Base-by-base conservation (phyloP, 768 basidiomycete genomes). In the Fibroporia radiculosa region DNA sequence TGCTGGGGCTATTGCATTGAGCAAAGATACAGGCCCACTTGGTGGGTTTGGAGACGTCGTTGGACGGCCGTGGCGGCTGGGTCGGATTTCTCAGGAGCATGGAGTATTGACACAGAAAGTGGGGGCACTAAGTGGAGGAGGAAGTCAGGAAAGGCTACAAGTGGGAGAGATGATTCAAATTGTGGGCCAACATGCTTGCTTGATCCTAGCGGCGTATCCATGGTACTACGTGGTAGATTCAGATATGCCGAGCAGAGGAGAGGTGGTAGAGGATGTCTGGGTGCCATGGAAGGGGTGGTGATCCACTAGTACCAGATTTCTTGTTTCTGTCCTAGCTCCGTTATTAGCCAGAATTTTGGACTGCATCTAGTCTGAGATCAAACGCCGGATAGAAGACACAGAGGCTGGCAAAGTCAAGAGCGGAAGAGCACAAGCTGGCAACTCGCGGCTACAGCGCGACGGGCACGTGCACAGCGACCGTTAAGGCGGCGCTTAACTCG, bases 281-380 rank as follows among this genome's bases (percentile, higher is more conserved):
- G 80, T 90, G 34, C 78, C 88, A 6, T 90, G 88, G 85, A 93
- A 91, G 62, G 89, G 88, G 0, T 92, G 90, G 90, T 93, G 48
- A 56, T 33, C 14, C n/a, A 11, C 34, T 35, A 19, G 7, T 8
- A 18, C 10, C 7, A n/a, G n/a, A n/a, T n/a, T n/a, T n/a, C n/a
- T n/a, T n/a, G n/a, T n/a, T n/a, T n/a, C n/a, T n/a, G n/a, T n/a
- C n/a, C n/a, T n/a, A n/a, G n/a, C n/a, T n/a, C n/a, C n/a, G n/a
- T n/a, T n/a, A n/a, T n/a, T n/a, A n/a, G n/a, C n/a, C n/a, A n/a
- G n/a, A n/a, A n/a, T n/a, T n/a, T n/a, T n/a, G n/a, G n/a, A n/a
- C n/a, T n/a, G n/a, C n/a, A n/a, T n/a, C n/a, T n/a, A n/a, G n/a
- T n/a, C n/a, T n/a, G n/a, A n/a, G n/a, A n/a, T n/a, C n/a, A n/a